Evolutionary conservation across 352 stramenopile species (phyloP).

Genomic region (Phytophthora hybrid): DNA sequence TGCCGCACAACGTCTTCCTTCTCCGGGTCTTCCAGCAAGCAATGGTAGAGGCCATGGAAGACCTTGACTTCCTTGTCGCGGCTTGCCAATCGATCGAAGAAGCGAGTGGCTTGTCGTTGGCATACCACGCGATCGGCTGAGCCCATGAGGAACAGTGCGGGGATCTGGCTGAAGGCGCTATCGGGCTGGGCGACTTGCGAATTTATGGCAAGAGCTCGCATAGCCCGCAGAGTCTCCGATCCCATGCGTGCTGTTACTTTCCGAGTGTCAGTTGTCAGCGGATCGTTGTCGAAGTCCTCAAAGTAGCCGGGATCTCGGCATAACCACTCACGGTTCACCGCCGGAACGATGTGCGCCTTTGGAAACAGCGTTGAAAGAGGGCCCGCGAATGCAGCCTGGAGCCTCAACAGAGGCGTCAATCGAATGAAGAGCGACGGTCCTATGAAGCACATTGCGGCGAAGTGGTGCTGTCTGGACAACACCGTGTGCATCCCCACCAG

Average conservation of each 20-base stretch:
- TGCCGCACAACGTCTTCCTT: slow-evolving; percentile 10
- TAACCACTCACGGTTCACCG: slow-evolving; percentile 35
- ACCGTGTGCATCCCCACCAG: slow-evolving; percentile 45
- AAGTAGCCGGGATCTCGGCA: slow-evolving; percentile 39
- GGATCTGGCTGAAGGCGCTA: slow-evolving; percentile 22
- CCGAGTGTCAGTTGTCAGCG: slow-evolving; percentile 29
- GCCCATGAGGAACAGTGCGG: slow-evolving; percentile 14
- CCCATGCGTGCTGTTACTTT: slow-evolving; percentile 42
- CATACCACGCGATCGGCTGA: slow-evolving; percentile 11
- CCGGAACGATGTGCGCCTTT: slow-evolving; percentile 41
- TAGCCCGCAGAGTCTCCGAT: slow-evolving; percentile 36
- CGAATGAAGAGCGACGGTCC: slow-evolving; percentile 35
- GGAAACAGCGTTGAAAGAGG: slow-evolving; percentile 30
- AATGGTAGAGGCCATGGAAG: slow-evolving; percentile 14
- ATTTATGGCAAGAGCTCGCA: slow-evolving; percentile 23
- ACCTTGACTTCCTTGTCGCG: slow-evolving; percentile 21
- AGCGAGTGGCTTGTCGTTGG: slow-evolving; percentile 7
- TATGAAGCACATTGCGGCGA: slow-evolving; percentile 37
- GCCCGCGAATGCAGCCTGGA: slow-evolving; percentile 32
- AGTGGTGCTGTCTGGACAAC: slow-evolving; percentile 33
- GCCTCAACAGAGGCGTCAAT: slow-evolving; percentile 26
- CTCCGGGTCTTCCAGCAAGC: slow-evolving; percentile 8
- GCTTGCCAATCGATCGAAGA: slow-evolving; percentile 16
- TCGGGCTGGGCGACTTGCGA: slow-evolving; percentile 10
- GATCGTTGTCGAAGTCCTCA: slow-evolving; percentile 42